phyloP scores from a whole-genome alignment of 108 stramenopile genomes.

The Nitzschia inconspicua region DNA sequence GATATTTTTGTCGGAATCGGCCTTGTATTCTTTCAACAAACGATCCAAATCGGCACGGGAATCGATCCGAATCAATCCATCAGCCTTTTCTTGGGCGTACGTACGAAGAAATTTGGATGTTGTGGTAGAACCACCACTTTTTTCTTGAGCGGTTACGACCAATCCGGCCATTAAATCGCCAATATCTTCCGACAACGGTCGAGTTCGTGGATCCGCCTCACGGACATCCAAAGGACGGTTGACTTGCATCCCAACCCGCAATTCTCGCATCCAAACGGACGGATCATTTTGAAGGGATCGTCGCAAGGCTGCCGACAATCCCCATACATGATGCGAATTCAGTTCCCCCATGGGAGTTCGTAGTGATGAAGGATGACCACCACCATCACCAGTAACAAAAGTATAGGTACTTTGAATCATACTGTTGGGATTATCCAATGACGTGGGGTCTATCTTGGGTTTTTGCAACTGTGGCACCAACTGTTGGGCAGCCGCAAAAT shows the following conservation, averaged over 20 bases:
- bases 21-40: no score
- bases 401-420: not conserved
- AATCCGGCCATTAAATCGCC: constrained; percentile 27
- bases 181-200: constrained; percentile 22
- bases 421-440: no score
- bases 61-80: no score
- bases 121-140: no score
- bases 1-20: no score
- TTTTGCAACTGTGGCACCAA: constrained; percentile 7
- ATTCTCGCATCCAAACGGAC: constrained; percentile 14
- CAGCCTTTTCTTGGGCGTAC: no score
- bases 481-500: constrained; percentile 20
- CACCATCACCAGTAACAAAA: not conserved
- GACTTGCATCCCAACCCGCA: constrained; percentile 23
- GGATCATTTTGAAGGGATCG: not conserved
- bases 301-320: constrained; percentile 25
- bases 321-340: constrained; percentile 29
- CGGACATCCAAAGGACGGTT: not conserved
- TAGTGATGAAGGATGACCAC: not conserved
- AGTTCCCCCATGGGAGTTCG: constrained; percentile 24
- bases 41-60: no score
- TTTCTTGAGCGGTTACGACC: constrained; percentile 5
- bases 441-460: no score
- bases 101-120: no score
- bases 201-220: not conserved